A percentile compares a stretch with the other conserved stretches of the same genome.
These are phyloP conservation scores for Capronia coronata DNA, from an alignment of 2,329 filamentous ascomycete species.

Conservation along the genomic window DNA sequence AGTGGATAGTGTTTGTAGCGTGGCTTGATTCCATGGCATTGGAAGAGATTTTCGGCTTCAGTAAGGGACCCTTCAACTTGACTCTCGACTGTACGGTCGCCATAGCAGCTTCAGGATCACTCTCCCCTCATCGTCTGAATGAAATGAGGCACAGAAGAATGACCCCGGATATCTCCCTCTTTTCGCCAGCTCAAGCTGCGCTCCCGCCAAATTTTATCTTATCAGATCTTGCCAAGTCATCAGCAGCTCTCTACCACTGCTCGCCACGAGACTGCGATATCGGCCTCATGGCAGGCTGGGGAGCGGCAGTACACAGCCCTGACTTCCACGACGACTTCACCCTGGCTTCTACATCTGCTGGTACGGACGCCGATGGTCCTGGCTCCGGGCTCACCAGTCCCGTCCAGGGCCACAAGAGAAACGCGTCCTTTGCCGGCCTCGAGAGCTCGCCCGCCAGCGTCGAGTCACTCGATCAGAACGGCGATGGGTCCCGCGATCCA, in stretches of 20 bases:
- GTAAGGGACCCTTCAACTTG: slow-evolving; percentile 20
- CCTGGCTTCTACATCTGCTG: slow-evolving; percentile 24
- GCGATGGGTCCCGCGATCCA: slow-evolving; percentile 38
- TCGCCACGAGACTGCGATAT: slow-evolving; percentile 17
- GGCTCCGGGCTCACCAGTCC: slow-evolving; percentile 26
- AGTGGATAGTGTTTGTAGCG: slow-evolving; percentile 14
- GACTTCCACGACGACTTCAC: slow-evolving; percentile 19
- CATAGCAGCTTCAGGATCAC: slow-evolving; percentile 8
- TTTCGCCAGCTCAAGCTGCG: neutral
- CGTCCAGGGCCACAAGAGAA: slow-evolving; percentile 37
- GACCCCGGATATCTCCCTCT: neutral
- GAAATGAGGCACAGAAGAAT: neutral
- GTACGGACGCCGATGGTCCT: slow-evolving; percentile 22
- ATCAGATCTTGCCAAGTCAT: slow-evolving; percentile 19
- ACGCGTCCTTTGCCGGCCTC: slow-evolving; percentile 39
- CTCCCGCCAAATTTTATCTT: slow-evolving; percentile 12
- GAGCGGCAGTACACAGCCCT: slow-evolving; percentile 12
- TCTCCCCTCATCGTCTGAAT: neutral
- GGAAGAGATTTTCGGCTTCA: slow-evolving; percentile 12
- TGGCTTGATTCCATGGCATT: slow-evolving; percentile 8
- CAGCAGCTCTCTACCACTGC: neutral
- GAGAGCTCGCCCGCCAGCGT: slow-evolving; percentile 45
- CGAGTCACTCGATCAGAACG: slow-evolving; percentile 32
- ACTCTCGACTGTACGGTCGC: slow-evolving; percentile 7
- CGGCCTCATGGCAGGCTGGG: slow-evolving; percentile 16